Conservation (phyloP, 1,284 basidiomycete species). For the Uromyces viciae-fabae region DNA sequence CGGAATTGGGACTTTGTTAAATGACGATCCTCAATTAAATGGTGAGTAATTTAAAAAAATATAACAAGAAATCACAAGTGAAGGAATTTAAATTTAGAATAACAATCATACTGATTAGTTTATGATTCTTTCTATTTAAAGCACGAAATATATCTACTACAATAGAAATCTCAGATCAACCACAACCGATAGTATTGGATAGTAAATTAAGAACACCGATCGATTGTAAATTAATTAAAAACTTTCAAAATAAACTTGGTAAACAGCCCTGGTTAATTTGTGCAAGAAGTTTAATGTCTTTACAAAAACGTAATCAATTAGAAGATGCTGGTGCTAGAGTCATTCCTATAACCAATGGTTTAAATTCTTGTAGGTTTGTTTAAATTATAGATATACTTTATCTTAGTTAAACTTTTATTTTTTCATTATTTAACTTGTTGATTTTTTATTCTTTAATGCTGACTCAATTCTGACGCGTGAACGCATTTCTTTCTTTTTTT, state of each 20-base stretch:
- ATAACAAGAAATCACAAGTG: neutral
- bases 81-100: neutral
- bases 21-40: slow-evolving; percentile 89
- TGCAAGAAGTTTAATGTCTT: slow-evolving; percentile 49
- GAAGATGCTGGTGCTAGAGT: slow-evolving; percentile 56
- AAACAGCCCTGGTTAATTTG: slow-evolving; percentile 73
- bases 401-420: neutral
- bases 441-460: neutral
- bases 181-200: slow-evolving; percentile 82
- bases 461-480: neutral
- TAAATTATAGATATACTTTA: neutral
- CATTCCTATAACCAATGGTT: slow-evolving; percentile 59
- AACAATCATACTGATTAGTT: neutral
- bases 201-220: slow-evolving; percentile 66
- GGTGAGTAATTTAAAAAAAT: slow-evolving; percentile 62
- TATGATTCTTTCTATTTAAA: slow-evolving; percentile 53
- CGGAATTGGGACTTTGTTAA: slow-evolving; percentile 81
- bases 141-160: slow-evolving; percentile 53
- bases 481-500: neutral
- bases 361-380: slow-evolving; percentile 41
- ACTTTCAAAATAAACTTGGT: slow-evolving; percentile 64
- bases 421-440: neutral
- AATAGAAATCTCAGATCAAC: slow-evolving; percentile 57
- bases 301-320: slow-evolving; percentile 52
- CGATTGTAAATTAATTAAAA: slow-evolving; percentile 69